Evolutionary conservation across 75 land plant genomes (phyloP), one percentile per base, ranked within the genome.

Genomic region (Adiantum capillusveneris): DNA sequence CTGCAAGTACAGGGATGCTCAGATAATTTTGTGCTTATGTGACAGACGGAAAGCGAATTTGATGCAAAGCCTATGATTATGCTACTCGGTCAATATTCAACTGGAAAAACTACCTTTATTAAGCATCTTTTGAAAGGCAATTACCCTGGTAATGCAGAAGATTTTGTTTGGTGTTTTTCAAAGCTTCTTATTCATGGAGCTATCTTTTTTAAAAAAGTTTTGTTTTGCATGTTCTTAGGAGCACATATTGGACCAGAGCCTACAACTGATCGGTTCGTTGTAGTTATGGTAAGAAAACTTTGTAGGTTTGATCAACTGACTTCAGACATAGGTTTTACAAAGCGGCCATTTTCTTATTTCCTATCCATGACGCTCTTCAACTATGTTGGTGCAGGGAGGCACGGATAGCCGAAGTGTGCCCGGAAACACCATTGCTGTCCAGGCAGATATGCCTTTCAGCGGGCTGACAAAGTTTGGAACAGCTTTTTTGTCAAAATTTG

Each of bases 231-330:
- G 9, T 34, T 34, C 44, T 29, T 62, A 88, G 98, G 98, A 34
- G 83, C 98, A 25, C 98, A 93, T 66, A 93, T 93, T 81, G 98
- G 98, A 69, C 98, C 98, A 29, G 98, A 93, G 73, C 98, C 98
- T 44, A 93, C 98, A 44, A 93, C 98, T 26, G 98, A 93, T 65
- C 77, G 95, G 57, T 93, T 93, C 72, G 84, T 89, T 54, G 87
- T 85, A 69, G 96, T 93, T 25, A 93, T 89, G 98, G 98, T 93
- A 78, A 9, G 67, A 5, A 19, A 9, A 3, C 56, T 29, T n/a
- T n/a, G n/a, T n/a, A n/a, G n/a, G n/a, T n/a, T n/a, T n/a, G n/a
- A n/a, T n/a, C n/a, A n/a, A n/a, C n/a, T n/a, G n/a, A n/a, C n/a
- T n/a, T n/a, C n/a, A n/a, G n/a, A n/a, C n/a, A n/a, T n/a, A n/a